Base-by-base conservation (phyloP, 164 flowering plant species). In the Magnolia sinica region DNA sequence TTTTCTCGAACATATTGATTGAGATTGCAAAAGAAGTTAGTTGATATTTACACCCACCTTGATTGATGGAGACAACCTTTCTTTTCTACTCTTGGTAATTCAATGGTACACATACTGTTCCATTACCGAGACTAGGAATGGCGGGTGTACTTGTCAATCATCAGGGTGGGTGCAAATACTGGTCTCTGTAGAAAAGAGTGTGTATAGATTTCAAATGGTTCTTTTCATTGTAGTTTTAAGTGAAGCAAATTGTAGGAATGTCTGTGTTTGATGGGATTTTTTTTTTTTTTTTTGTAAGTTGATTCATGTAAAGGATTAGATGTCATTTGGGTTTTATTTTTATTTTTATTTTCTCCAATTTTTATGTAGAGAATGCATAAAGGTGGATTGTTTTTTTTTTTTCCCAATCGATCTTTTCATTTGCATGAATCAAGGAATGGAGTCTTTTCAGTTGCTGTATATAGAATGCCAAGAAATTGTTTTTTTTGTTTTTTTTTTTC, bases 201-300 rank as follows among this genome's bases (percentile, higher is more conserved):
- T 4, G 7, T 37, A 37, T 37, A 37, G 45, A 37, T 37, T 37
- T 37, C 61, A 55, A 55, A 55, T 55, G 13, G 61, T 8, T 55
- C 61, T 16, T 55, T n/a, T 64, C 19, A 13, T 8, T 64, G 24
- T n/a, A n/a, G 7, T 64, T 64, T 27, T 27, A 27, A 19, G 6
- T 59, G 14, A 13, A 59, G 64, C 5, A 10, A 59, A 13, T 59
- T 59, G 31, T 37, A 22, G 73, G 45, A 71, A 76, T 73, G 31
- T 74, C 13, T 23, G 68, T 66, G 23, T 52, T 65, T 65, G 64
- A 69, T 74, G 23, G 61, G 63, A 67, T 37, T 29, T 24, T 27
- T 64, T 50, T 29, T 7, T 11, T 50, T 50, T 19, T 64, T 68
- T 31, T 68, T 22, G 11, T 71, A 74, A 52, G 73, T 51, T 67